phyloP scores from a whole-genome alignment of 202 grass and related monocot species.

The Tripidium arundinaceum region DNA sequence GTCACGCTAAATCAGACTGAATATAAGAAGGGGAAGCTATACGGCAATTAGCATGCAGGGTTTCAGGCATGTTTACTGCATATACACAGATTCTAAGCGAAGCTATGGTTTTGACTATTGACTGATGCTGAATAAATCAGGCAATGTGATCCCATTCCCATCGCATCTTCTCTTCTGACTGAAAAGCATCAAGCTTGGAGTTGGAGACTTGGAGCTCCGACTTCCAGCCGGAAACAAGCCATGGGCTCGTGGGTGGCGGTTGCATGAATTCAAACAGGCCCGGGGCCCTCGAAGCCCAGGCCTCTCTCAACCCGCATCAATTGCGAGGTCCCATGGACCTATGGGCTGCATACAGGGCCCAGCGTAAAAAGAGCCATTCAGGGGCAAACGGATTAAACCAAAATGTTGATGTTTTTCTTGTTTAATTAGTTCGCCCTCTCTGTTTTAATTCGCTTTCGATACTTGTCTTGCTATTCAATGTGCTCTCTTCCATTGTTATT shows the following conservation, averaged over 20 bases:
- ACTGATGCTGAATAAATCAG: not conserved
- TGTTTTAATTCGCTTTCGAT: no score
- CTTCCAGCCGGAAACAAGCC: not conserved
- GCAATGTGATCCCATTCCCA: no score
- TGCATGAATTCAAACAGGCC: not conserved
- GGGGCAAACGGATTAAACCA: not conserved
- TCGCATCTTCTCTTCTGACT: no score
- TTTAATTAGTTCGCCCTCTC: no score
- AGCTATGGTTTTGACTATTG: not conserved
- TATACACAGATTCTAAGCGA: not conserved
- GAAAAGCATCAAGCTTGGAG: not conserved
- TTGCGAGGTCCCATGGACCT: not conserved
- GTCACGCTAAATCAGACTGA: not conserved
- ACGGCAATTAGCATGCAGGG: not conserved
- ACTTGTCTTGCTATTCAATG: no score
- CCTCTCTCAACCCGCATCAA: not conserved
- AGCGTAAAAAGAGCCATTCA: not conserved
- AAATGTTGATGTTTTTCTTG: no score
- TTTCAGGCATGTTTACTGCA: slow-evolving; percentile 15
- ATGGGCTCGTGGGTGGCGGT: not conserved
- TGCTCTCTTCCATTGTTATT: no score
- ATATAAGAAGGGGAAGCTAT: not conserved
- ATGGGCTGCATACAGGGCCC: not conserved
- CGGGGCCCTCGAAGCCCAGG: not conserved
- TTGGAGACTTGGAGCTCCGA: not conserved